Conservation (phyloP, 805 yeast species). For the Sporopachydermia quercuum region DNA sequence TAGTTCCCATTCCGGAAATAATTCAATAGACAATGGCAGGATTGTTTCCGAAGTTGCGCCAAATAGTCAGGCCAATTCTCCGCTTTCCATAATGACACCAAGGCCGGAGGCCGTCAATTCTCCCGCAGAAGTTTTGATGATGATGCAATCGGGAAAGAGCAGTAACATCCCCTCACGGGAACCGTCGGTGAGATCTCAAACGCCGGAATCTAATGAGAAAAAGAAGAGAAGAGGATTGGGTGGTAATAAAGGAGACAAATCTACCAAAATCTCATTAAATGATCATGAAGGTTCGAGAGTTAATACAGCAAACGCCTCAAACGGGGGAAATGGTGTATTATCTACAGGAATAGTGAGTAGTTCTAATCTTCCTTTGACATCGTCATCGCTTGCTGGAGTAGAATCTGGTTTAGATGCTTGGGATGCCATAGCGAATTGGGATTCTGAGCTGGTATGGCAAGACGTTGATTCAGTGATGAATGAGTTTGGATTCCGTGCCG, state of each 20-base stretch:
- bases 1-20: background rate
- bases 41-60: background rate
- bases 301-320: background rate
- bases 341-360: background rate
- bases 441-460: conserved; percentile 49
- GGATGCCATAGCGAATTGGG: conserved; percentile 16
- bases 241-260: too few species aligned
- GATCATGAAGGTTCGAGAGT: background rate
- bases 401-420: background rate
- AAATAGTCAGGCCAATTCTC: background rate
- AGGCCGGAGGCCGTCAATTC: background rate
- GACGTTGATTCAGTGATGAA: conserved; percentile 85
- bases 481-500: conserved; percentile 77
- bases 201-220: background rate
- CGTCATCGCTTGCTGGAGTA: background rate
- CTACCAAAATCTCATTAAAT: too few species aligned
- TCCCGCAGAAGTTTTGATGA: background rate
- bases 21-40: background rate
- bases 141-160: background rate
- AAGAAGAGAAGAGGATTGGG: background rate
- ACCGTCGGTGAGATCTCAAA: background rate
- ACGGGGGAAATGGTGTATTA: background rate
- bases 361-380: background rate
- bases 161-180: too few species aligned
- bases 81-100: background rate